Evolutionary conservation across 768 basidiomycete species (phyloP).

Genomic region (Botryobasidium botryosum): DNA sequence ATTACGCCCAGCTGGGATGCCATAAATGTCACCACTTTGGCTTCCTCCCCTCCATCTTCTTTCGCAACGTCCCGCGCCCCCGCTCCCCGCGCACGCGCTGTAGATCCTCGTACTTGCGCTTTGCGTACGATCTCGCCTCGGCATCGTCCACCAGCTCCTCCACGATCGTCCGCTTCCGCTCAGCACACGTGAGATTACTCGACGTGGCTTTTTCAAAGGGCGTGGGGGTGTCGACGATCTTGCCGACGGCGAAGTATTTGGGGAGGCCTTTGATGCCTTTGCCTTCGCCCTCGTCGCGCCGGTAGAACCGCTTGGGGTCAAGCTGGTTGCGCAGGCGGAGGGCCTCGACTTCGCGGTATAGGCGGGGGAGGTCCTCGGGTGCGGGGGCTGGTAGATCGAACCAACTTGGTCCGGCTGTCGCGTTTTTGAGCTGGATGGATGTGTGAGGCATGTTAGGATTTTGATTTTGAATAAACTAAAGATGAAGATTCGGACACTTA

Average conservation of each 20-base stretch:
- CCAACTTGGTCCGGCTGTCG: conserved; percentile 69
- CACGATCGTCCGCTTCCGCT: conserved; percentile 67
- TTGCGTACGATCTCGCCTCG: conserved; percentile 74
- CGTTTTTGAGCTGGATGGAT: conserved; percentile 36
- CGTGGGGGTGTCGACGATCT: conserved; percentile 47
- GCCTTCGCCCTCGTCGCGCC: conserved; percentile 72
- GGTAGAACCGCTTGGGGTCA: conserved; percentile 84
- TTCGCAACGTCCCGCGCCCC: background rate
- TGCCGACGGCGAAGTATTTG: conserved; percentile 87
- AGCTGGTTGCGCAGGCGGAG: conserved; percentile 72
- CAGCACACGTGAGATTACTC: conserved; percentile 53
- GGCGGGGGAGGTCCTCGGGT: conserved; percentile 58
- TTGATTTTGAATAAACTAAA: background rate
- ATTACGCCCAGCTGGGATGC: too few species aligned
- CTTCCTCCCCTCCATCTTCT: background rate
- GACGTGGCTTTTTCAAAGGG: conserved; percentile 54
- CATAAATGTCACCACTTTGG: too few species aligned
- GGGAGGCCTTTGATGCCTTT: conserved; percentile 72
- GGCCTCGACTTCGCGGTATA: conserved; percentile 77
- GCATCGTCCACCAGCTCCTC: conserved; percentile 83
- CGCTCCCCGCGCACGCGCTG: conserved; percentile 20
- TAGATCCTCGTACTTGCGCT: conserved; percentile 74
- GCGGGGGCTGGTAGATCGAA: conserved; percentile 75
- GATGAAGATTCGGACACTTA: conserved; percentile 19
- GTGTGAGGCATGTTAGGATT: background rate